Base-by-base conservation (phyloP, 345 rosid genomes). In the Gossypioides kirkii region DNA sequence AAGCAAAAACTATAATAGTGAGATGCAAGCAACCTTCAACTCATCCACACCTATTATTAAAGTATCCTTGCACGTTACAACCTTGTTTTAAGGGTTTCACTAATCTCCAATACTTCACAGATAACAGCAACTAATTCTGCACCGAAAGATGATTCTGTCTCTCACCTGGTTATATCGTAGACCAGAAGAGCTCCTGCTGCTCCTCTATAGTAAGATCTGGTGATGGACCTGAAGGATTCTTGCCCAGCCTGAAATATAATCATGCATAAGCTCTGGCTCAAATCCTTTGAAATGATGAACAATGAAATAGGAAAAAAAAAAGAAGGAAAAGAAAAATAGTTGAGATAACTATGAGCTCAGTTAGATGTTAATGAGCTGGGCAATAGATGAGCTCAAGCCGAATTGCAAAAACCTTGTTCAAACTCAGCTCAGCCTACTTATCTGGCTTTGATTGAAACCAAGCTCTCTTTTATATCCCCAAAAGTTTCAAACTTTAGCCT, bases 111-210 rank as follows among this genome's bases (percentile, higher is more conserved):
- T 20, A 18, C 12, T 45, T 5, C 18, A 26, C 6, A 18, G 38
- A 32, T 18, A 53, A 70, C 12, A 70, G 17, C 73, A 36, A 6
- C 53, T 10, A 32, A 53, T 70, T n/a, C 46, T 18, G 22, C 42
- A 9, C 0, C 14, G 11, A 68, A 16, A 26, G 43, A 49, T 3
- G 28, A 26, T 8, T n/a, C 18, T 11, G 25, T 26, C 28, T 47
- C 83, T 50, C 41, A 94, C 98, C 98, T 89, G 78, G 98, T 94
- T 72, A 92, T 94, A 74, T 94, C 98, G 80, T 92, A 94, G 58
- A 91, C 97, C 60, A 94, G 84, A 80, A 94, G 91, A 41, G 97
- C 98, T 67, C 97, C 98, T 23, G 98, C 98, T 16, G 98, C 98
- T 60, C 98, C 98, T 81, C 98, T 84, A 78, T 94, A 92, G 78